Evolutionary conservation across 129 eudicot genomes (phyloP).

Genomic region (Chrysanthemum lavandulifolium): DNA sequence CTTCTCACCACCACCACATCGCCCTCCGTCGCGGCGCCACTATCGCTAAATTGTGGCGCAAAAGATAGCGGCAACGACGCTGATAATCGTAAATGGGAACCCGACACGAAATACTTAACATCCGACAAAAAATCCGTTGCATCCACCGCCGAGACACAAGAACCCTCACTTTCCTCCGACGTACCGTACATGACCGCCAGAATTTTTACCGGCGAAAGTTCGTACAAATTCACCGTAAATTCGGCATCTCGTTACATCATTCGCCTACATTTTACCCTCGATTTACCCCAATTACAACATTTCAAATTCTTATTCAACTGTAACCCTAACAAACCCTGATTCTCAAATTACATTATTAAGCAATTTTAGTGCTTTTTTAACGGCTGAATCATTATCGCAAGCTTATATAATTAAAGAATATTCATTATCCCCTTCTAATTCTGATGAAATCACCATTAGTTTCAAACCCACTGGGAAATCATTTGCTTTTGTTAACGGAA

Average conservation of each 20-base stretch:
- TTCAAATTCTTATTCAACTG: slow-evolving; percentile 48
- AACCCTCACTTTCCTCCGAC: slow-evolving; percentile 55
- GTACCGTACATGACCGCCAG: slow-evolving; percentile 71
- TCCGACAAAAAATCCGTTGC: slow-evolving; percentile 40
- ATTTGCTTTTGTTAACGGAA: slow-evolving; percentile 73
- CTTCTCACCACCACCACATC: slow-evolving; percentile 25
- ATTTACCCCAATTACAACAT: slow-evolving; percentile 52
- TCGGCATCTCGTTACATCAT: slow-evolving; percentile 44
- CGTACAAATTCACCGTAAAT: slow-evolving; percentile 49
- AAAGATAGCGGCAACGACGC: slow-evolving; percentile 41
- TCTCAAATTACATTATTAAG: slow-evolving; percentile 44
- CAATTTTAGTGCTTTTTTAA: slow-evolving; percentile 62
- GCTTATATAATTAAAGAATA: slow-evolving; percentile 63
- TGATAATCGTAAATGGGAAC: slow-evolving; percentile 60
- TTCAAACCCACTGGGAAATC: slow-evolving; percentile 53
- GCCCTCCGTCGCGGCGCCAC: not conserved
- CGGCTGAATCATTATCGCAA: slow-evolving; percentile 65
- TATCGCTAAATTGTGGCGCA: slow-evolving; percentile 51
- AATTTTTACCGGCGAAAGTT: slow-evolving; percentile 53
- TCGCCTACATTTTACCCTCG: slow-evolving; percentile 65
- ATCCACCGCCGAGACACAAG: slow-evolving; percentile 45
- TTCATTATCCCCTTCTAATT: slow-evolving; percentile 33
- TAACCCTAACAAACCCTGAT: slow-evolving; percentile 31
- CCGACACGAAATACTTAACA: slow-evolving; percentile 46
- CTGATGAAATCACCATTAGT: slow-evolving; percentile 34